phyloP scores from a whole-genome alignment of 2,329 filamentous ascomycete species.

The Triangularia setosa region DNA sequence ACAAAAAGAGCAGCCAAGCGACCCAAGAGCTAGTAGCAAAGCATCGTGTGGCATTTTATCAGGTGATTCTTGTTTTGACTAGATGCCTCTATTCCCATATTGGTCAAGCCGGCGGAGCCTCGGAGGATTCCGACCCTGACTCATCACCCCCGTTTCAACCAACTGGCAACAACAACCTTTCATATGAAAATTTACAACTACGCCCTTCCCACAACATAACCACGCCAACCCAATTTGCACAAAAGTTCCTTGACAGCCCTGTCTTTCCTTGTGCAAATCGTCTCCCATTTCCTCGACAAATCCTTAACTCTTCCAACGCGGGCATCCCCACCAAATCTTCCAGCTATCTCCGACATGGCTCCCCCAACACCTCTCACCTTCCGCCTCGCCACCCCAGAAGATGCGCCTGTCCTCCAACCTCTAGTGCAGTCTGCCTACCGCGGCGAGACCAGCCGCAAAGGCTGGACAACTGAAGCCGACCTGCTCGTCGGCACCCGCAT shows the following conservation, averaged over 20 bases:
- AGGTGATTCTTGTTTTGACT: neutral
- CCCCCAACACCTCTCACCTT: conserved; percentile 5
- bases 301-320: neutral
- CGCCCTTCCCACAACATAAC: neutral
- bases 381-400: conserved; percentile 12
- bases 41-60: neutral
- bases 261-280: neutral
- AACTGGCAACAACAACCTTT: neutral
- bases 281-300: neutral
- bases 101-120: neutral
- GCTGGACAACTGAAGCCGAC: conserved; percentile 47
- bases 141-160: neutral
- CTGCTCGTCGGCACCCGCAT: conserved; percentile 43
- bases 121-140: neutral
- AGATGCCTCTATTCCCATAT: neutral
- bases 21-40: neutral
- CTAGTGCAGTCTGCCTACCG: conserved; percentile 45
- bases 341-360: neutral
- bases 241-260: neutral
- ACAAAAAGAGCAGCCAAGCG: neutral
- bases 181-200: neutral
- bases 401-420: conserved; percentile 28
- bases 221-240: neutral
- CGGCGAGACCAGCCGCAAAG: conserved; percentile 37
- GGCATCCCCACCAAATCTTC: neutral